phyloP scores from a whole-genome alignment of 495 filamentous ascomycete species.

The Friedmanniomyces simplex region DNA sequence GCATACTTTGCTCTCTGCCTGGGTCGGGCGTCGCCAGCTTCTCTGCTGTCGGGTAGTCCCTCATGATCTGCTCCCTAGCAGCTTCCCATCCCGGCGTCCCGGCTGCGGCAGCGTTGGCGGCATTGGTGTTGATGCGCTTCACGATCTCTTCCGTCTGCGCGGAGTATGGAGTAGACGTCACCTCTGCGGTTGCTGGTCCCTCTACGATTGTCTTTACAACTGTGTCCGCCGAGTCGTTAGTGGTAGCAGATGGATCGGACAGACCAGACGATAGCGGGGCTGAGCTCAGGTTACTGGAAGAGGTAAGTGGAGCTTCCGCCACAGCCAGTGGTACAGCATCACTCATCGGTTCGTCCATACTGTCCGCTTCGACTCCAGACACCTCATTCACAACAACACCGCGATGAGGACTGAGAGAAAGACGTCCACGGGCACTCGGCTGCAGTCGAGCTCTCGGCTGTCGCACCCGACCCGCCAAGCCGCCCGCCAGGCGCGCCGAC shows the following conservation, averaged over 20 bases:
- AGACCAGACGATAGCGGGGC: slow-evolving; percentile 6
- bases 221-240: neutral
- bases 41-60: slow-evolving; percentile 30
- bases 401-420: neutral
- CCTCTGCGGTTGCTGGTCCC: neutral
- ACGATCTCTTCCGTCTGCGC: slow-evolving; percentile 23
- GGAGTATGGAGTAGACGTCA: slow-evolving; percentile 13
- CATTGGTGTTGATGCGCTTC: slow-evolving; percentile 19
- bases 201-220: neutral
- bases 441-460: neutral
- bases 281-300: neutral
- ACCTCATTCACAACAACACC: neutral
- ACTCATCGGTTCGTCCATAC: neutral
- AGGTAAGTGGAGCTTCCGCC: neutral
- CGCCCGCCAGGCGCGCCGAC: neutral
- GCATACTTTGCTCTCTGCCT: neutral
- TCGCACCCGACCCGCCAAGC: too few species aligned
- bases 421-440: neutral
- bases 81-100: slow-evolving; percentile 31
- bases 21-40: slow-evolving; percentile 4
- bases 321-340: neutral
- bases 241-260: slow-evolving; percentile 7
- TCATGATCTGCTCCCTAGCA: slow-evolving; percentile 35
- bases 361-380: neutral
- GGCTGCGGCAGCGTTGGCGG: slow-evolving; percentile 17